These are phyloP conservation scores for Penicillium atrosanguineum DNA, from an alignment of 495 filamentous ascomycete genomes.

Conservation along the genomic window DNA sequence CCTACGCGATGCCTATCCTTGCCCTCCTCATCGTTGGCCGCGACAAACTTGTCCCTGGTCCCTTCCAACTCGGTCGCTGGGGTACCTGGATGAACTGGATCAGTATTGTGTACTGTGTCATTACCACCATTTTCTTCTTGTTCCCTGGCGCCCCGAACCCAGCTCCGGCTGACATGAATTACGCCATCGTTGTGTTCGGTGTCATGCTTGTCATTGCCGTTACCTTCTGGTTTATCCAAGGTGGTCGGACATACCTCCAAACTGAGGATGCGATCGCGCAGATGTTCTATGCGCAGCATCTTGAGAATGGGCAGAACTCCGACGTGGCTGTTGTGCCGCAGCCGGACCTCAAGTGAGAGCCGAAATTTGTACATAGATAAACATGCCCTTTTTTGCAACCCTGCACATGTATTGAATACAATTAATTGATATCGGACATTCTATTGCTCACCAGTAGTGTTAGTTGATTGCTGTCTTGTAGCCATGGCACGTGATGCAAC, in stretches of 20 bases:
- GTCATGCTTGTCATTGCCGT: conserved; percentile 47
- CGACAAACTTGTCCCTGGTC: conserved; percentile 39
- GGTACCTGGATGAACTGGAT: conserved; percentile 40
- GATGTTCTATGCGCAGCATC: conserved; percentile 40
- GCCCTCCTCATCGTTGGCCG: conserved; percentile 41
- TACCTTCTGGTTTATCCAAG: conserved; percentile 44
- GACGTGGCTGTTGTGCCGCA: conserved; percentile 38
- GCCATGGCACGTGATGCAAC: too few species aligned
- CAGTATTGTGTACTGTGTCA: conserved; percentile 43
- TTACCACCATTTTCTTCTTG: conserved; percentile 50
- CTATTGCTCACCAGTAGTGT: too few species aligned
- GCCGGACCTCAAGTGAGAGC: neutral
- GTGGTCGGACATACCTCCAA: conserved; percentile 35
- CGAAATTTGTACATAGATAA: neutral
- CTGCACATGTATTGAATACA: neutral
- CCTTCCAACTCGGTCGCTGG: conserved; percentile 40
- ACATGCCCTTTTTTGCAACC: neutral
- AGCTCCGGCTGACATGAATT: conserved; percentile 45
- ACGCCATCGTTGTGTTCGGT: conserved; percentile 49
- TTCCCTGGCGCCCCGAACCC: conserved; percentile 44
- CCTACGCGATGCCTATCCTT: conserved; percentile 46
- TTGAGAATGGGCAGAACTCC: conserved; percentile 35
- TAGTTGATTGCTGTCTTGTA: too few species aligned
- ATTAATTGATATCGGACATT: neutral
- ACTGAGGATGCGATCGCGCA: conserved; percentile 41